Evolutionary conservation across 2,329 filamentous ascomycete species (phyloP).

Genomic region (Emericellopsis cladophorae): DNA sequence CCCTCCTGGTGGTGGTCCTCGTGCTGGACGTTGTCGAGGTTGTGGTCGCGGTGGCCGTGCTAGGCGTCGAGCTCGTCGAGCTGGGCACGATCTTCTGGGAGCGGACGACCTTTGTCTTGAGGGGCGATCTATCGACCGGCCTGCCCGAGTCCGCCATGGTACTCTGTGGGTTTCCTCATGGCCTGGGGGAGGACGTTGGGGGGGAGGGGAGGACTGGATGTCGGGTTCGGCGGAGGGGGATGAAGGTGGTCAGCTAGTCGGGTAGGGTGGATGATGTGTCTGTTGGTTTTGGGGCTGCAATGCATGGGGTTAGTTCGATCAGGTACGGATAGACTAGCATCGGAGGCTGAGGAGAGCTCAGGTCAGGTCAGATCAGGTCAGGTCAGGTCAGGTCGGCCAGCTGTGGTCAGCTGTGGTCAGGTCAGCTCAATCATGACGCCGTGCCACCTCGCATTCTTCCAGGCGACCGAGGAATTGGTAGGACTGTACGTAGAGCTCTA

Average conservation of each 20-base stretch:
- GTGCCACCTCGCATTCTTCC: no score
- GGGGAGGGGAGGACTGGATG: background rate
- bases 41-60: constrained; percentile 21
- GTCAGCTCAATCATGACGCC: no score
- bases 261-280: no score
- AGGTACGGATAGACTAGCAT: no score
- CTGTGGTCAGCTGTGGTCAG: no score
- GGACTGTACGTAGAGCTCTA: no score
- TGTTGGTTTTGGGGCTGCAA: constrained; percentile 7
- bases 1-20: constrained; percentile 10
- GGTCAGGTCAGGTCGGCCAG: no score
- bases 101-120: constrained; percentile 25
- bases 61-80: constrained; percentile 17
- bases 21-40: constrained; percentile 13
- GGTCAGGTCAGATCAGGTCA: no score
- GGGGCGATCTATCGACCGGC: constrained; percentile 17
- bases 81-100: constrained; percentile 35
- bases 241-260: background rate
- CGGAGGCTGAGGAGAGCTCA: no score
- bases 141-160: constrained; percentile 30
- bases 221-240: background rate
- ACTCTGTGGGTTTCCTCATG: constrained; percentile 15
- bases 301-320: background rate
- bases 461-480: no score
- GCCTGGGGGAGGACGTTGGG: constrained; percentile 7